phyloP scores from a whole-genome alignment of 441 rosid genomes.

The Gossypium trilobum region DNA sequence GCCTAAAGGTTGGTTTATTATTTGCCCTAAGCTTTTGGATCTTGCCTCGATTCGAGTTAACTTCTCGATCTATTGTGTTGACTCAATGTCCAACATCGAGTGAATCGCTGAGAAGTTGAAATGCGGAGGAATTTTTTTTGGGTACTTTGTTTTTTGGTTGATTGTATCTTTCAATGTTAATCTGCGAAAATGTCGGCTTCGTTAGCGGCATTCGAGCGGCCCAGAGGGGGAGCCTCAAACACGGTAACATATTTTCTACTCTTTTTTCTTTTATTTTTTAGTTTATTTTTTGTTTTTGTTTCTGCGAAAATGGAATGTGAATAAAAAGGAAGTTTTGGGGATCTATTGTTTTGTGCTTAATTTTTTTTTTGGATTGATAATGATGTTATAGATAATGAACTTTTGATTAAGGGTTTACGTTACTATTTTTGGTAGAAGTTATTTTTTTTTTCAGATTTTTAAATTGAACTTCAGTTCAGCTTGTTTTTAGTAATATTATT shows the following conservation, averaged over 20 bases:
- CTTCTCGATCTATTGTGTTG: conserved; percentile 25
- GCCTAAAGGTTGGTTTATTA: not conserved
- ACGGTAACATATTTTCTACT: conserved; percentile 43
- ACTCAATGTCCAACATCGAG: conserved; percentile 20
- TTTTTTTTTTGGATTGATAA: not conserved
- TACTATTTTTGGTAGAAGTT: not conserved
- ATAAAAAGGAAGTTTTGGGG: not conserved
- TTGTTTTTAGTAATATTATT: not conserved
- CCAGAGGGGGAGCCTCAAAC: conserved; percentile 57
- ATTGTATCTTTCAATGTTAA: conserved; percentile 30
- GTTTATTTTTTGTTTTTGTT: conserved; percentile 17
- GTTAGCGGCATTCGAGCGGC: conserved; percentile 80
- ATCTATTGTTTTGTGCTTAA: not conserved
- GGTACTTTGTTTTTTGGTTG: not conserved
- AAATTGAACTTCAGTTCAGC: not conserved
- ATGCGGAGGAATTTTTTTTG: conserved; percentile 18
- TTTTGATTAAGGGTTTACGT: not conserved
- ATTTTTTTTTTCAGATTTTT: not conserved
- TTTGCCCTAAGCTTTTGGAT: conserved; percentile 24
- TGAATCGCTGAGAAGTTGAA: conserved; percentile 22
- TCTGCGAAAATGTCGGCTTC: conserved; percentile 63
- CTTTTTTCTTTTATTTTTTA: not conserved
- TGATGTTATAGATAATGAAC: not conserved
- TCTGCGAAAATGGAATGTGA: conserved; percentile 16
- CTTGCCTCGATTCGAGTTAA: conserved; percentile 18